Evolutionary conservation across 2,329 filamentous ascomycete species (phyloP).

Genomic region (Colletotrichum falcatum): DNA sequence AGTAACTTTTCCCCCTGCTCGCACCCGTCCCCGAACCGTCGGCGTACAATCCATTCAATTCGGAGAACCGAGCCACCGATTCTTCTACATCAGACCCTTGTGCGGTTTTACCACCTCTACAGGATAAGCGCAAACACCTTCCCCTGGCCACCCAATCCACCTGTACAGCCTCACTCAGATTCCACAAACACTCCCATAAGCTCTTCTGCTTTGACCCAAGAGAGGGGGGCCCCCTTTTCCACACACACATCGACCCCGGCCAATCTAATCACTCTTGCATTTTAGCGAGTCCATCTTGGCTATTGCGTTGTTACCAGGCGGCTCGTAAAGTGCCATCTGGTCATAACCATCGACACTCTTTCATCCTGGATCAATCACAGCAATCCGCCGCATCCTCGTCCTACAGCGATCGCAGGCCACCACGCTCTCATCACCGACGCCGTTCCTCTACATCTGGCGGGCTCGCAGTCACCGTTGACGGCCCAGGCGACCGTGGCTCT

Average conservation of each 20-base stretch:
- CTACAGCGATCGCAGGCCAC: conserved; percentile 45
- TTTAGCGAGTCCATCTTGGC: conserved; percentile 36
- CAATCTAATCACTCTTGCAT: conserved; percentile 17
- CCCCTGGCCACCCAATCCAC: conserved; percentile 4
- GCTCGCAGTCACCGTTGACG: conserved; percentile 49
- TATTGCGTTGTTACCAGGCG: conserved; percentile 40
- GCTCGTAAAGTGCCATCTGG: conserved; percentile 41
- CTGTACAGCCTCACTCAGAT: conserved; percentile 34
- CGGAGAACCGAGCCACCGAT: conserved; percentile 6
- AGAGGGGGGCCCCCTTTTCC: conserved; percentile 35
- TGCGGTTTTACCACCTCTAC: conserved; percentile 1
- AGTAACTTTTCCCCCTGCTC: conserved; percentile 22
- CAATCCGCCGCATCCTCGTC: conserved; percentile 43
- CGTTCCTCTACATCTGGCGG: conserved; percentile 47
- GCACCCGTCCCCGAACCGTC: conserved; percentile 26
- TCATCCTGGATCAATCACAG: conserved; percentile 42
- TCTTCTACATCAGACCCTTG: conserved; percentile 1
- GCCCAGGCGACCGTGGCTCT: conserved; percentile 48
- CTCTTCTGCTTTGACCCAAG: conserved; percentile 22
- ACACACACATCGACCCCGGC: conserved; percentile 38
- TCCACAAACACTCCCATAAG: conserved; percentile 16
- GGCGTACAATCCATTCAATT: conserved; percentile 7
- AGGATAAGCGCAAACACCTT: conserved; percentile 1
- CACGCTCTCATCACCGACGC: conserved; percentile 48
- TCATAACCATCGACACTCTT: conserved; percentile 40